Conservation (phyloP, 768 basidiomycete species). For the Suillus plorans region DNA sequence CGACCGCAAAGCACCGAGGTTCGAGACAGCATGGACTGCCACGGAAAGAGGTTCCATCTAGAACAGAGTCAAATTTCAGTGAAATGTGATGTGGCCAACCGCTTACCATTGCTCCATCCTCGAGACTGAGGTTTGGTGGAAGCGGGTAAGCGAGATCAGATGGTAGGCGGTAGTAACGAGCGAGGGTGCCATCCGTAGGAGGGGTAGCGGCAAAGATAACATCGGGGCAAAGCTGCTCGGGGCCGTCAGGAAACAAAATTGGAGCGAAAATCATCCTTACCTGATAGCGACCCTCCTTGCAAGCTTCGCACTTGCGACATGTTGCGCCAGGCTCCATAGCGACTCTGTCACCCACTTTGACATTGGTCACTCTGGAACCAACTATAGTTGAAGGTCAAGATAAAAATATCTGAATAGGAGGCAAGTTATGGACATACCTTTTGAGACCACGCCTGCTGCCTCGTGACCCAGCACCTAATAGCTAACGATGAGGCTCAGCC, state of each 20-base stretch:
- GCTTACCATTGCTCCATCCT: slow-evolving; percentile 91
- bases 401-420: neutral
- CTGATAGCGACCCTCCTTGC: slow-evolving; percentile 84
- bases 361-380: slow-evolving; percentile 70
- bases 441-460: slow-evolving; percentile 75
- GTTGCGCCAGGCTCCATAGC: slow-evolving; percentile 90
- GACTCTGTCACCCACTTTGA: slow-evolving; percentile 84
- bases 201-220: slow-evolving; percentile 93
- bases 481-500: neutral
- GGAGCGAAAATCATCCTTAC: slow-evolving; percentile 36
- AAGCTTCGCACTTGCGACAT: slow-evolving; percentile 80
- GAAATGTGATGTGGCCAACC: no score
- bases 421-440: slow-evolving; percentile 41
- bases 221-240: slow-evolving; percentile 71
- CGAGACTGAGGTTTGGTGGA: slow-evolving; percentile 80
- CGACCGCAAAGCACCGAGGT: slow-evolving; percentile 68
- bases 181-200: slow-evolving; percentile 88
- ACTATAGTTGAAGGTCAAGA: slow-evolving; percentile 40
- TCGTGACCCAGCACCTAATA: slow-evolving; percentile 92
- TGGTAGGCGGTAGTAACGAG: slow-evolving; percentile 83
- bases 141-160: slow-evolving; percentile 83
- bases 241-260: slow-evolving; percentile 1
- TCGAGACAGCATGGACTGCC: slow-evolving; percentile 84
- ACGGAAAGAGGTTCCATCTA: slow-evolving; percentile 96
- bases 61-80: slow-evolving; percentile 2